Conservation (phyloP, 176 grass and related monocot genomes). For the Chloris gayana region DNA sequence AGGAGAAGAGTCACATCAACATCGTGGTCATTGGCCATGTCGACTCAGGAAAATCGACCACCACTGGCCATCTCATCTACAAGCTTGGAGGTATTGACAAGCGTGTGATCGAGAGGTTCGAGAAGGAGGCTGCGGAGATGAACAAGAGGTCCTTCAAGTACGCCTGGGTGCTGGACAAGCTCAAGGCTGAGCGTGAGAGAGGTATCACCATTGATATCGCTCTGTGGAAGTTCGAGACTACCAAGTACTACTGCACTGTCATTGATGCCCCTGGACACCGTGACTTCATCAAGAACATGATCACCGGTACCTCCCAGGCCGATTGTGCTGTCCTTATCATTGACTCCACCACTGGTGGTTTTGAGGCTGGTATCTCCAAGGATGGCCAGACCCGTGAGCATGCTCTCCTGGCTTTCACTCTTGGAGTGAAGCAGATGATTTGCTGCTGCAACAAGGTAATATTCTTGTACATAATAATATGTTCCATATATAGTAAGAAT, state of each 20-base stretch:
- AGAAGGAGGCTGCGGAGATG: neutral
- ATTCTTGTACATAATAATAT: neutral
- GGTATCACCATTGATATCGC: neutral
- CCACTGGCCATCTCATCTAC: neutral
- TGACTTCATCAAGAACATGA: neutral
- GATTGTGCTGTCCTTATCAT: neutral
- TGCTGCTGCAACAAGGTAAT: neutral
- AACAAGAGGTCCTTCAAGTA: neutral
- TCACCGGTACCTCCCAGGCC: neutral
- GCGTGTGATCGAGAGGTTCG: neutral
- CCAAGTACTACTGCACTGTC: neutral
- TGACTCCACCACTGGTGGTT: neutral
- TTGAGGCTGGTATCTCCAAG: neutral
- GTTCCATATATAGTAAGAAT: neutral
- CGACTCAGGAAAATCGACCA: neutral
- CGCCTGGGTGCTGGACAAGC: constrained; percentile 2
- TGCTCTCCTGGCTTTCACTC: neutral
- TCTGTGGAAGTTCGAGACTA: neutral
- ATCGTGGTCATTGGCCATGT: too few relatives aligned
- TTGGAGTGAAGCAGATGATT: neutral
- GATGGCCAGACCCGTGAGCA: neutral
- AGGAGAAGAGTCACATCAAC: too few relatives aligned
- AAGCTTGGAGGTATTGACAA: constrained; percentile 1
- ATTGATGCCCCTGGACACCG: neutral
- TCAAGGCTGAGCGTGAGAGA: neutral